phyloP scores from a whole-genome alignment of 1,284 basidiomycete genomes.

The Rhodotorula sp. region DNA sequence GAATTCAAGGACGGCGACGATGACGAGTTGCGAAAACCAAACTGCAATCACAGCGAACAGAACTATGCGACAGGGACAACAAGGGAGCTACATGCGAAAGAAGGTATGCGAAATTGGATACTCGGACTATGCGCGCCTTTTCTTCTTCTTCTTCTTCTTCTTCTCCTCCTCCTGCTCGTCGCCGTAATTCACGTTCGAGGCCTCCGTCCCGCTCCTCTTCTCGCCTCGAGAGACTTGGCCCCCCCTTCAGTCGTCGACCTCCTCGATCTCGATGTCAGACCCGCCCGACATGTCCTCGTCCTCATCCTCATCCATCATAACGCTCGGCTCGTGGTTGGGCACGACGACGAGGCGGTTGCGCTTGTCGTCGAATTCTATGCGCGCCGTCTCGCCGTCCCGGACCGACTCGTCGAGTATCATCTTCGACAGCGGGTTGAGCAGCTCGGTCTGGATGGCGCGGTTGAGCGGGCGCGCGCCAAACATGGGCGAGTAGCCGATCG shows the following conservation, averaged over 20 bases:
- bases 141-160: neutral
- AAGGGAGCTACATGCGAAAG: neutral
- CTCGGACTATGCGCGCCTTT: neutral
- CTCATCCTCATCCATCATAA: conserved; percentile 61
- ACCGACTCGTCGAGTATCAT: conserved; percentile 72
- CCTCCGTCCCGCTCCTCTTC: neutral
- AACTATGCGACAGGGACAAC: neutral
- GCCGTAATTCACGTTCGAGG: conserved; percentile 50
- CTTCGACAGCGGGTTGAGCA: conserved; percentile 87
- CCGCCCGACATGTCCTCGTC: conserved; percentile 68
- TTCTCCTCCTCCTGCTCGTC: neutral
- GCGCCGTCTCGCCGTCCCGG: conserved; percentile 74
- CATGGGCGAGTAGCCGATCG: conserved; percentile 72
- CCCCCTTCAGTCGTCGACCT: conserved; percentile 11
- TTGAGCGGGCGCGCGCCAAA: conserved; percentile 89
- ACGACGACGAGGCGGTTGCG: conserved; percentile 75
- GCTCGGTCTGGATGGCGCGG: conserved; percentile 85
- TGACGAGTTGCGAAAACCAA: neutral
- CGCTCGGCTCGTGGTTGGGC: conserved; percentile 76
- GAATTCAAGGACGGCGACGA: no score
- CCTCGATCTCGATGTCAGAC: conserved; percentile 5
- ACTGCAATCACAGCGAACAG: neutral
- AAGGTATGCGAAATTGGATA: neutral
- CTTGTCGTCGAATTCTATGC: conserved; percentile 76
- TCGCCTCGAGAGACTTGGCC: conserved; percentile 3